A percentile compares a stretch with the other conserved stretches of the same genome.
Evolutionary conservation across 805 yeast species (phyloP).

Genomic region (Starmerella apicola): DNA sequence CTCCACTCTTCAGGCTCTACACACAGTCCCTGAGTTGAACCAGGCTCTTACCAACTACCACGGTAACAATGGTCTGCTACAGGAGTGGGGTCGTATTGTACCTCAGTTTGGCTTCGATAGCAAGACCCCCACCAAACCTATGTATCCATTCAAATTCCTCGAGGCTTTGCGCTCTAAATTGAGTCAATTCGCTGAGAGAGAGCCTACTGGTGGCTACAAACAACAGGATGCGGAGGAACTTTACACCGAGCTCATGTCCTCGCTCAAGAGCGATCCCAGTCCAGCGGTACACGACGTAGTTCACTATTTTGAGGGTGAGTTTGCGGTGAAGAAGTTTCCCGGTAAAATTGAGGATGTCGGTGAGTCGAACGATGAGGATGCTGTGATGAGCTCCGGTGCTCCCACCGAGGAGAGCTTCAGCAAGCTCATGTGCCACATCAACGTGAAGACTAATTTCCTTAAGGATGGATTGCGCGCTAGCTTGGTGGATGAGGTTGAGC

Average conservation of each 20-base stretch:
- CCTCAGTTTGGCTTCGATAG: conserved; percentile 26
- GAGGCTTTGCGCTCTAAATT: conserved; percentile 41
- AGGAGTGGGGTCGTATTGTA: conserved; percentile 25
- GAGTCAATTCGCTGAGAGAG: conserved; percentile 83
- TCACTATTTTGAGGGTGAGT: conserved; percentile 43
- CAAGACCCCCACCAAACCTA: conserved; percentile 29
- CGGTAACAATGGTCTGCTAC: conserved; percentile 28
- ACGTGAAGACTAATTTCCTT: conserved; percentile 71
- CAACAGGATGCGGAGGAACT: conserved; percentile 99
- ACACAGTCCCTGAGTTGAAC: conserved; percentile 38
- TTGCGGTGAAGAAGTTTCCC: conserved; percentile 47
- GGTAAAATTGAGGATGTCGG: conserved; percentile 47
- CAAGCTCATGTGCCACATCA: conserved; percentile 83
- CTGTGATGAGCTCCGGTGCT: conserved; percentile 1
- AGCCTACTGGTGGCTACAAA: conserved; percentile 54
- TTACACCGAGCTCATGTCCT: conserved; percentile 60
- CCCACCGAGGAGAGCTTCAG: conserved; percentile 44
- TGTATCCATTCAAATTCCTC: conserved; percentile 59
- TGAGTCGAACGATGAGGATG: neutral
- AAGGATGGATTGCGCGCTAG: conserved; percentile 72
- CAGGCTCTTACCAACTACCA: conserved; percentile 33
- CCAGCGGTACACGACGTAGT: conserved; percentile 32
- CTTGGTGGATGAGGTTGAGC: conserved; percentile 58
- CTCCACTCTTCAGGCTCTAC: conserved; percentile 50
- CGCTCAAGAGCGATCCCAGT: conserved; percentile 29